Evolutionary conservation across 306 rosid genomes (phyloP), one percentile per base, ranked within the genome.

Genomic region (Cicer pinnatifidum): DNA sequence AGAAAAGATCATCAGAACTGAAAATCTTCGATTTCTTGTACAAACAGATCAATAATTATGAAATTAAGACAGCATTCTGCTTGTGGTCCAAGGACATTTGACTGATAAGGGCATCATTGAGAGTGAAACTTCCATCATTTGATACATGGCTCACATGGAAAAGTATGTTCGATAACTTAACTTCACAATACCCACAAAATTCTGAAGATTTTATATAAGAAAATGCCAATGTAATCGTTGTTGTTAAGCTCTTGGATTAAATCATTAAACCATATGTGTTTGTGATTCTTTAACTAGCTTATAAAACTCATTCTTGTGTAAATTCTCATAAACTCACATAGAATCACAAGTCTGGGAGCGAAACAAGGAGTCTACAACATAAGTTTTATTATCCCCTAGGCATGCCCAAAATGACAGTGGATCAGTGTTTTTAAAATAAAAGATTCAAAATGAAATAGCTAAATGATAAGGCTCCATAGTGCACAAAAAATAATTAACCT

Each of bases 11-110:
- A 23, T 48, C 41, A 68, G 52, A 68, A 81, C 53, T 70, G 76
- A 56, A 44, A 68, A 65, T 35, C 54, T 64, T 72, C 46, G 51
- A 59, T 48, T 80, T 71, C 47, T 50, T 51, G 70, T 28, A 45
- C 19, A 43, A 63, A 63, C 52, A 71, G 20, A 63, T 20, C 10
- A 67, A 41, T 12, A 46, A 71, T 41, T 44, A 75, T 51, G 37
- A 11, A 54, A 46, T 35, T 33, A 76, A 28, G n/a, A 43, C 23
- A 81, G 60, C 17, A 58, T 16, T 51, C 48, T 69, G 66, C 57
- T 43, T 43, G 61, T 12, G 66, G 35, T 56, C 28, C 37, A 45
- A 59, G 13, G 48, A 67, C 45, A 70, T 43, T 50, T 47, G 59
- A 53, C 16, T 16, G 64, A 15, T 48, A 62, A 28, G 59, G 57